These are phyloP conservation scores for Sphaerostilbella broomeana DNA, from an alignment of 2,329 filamentous ascomycete species.

Conservation along the genomic window DNA sequence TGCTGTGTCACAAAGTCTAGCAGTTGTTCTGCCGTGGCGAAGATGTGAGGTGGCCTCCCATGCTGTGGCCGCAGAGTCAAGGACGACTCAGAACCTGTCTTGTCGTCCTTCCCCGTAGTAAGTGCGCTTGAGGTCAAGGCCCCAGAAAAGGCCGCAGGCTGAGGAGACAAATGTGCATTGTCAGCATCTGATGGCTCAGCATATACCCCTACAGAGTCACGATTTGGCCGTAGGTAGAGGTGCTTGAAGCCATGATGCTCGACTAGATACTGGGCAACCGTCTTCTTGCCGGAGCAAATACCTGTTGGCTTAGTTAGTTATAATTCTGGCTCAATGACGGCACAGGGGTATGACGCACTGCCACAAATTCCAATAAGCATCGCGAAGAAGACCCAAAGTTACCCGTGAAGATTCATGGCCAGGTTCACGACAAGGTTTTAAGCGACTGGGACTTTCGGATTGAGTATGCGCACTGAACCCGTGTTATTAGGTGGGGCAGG, in stretches of 20 bases:
- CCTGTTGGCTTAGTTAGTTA: conserved; percentile 42
- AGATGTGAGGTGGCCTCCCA: conserved; percentile 31
- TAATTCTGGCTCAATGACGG: neutral
- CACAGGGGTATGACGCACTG: conserved; percentile 40
- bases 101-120: conserved; percentile 21
- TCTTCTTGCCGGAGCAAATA: conserved; percentile 88
- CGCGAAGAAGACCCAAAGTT: conserved; percentile 16
- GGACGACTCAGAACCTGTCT: conserved; percentile 21
- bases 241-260: conserved; percentile 75
- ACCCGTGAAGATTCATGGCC: too few relatives aligned
- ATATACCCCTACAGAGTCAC: neutral
- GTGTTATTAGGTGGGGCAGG: too few relatives aligned
- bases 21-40: conserved; percentile 59
- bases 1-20: conserved; percentile 78
- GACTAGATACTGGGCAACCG: conserved; percentile 81
- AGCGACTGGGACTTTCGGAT: neutral
- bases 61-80: conserved; percentile 20
- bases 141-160: conserved; percentile 18
- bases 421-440: too few relatives aligned
- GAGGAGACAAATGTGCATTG: conserved; percentile 11
- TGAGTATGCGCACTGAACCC: too few relatives aligned
- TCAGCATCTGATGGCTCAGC: conserved; percentile 6
- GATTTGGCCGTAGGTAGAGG: conserved; percentile 48
- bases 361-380: conserved; percentile 77
- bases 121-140: conserved; percentile 22